phyloP scores from a whole-genome alignment of 805 yeast species.

The Candida vartiovaarae region DNA sequence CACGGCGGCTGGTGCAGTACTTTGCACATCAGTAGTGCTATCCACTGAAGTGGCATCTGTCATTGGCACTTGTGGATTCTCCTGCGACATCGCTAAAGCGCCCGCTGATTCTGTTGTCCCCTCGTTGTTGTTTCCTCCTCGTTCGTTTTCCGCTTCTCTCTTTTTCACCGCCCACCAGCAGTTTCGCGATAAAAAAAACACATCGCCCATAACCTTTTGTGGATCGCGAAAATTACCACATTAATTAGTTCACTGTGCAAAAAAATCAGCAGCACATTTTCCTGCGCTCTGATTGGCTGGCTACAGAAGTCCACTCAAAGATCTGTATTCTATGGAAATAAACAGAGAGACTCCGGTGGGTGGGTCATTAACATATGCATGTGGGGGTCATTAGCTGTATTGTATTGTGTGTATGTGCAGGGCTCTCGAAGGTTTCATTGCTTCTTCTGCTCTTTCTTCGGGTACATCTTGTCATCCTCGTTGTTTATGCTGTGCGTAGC shows the following conservation, averaged over 20 bases:
- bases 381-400: conserved; percentile 1
- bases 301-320: neutral
- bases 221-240: neutral
- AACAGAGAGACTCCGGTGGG: too few relatives aligned
- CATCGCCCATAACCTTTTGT: neutral
- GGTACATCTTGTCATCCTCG: conserved; percentile 29
- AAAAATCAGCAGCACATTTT: neutral
- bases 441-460: conserved; percentile 8
- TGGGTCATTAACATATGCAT: conserved; percentile 2
- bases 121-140: too few relatives aligned
- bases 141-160: too few relatives aligned
- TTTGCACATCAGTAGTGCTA: too few relatives aligned
- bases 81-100: neutral
- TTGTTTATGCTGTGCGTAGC: conserved; percentile 33
- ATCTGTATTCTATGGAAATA: too few relatives aligned
- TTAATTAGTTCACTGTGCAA: neutral
- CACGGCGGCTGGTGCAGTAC: too few relatives aligned
- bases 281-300: conserved; percentile 8
- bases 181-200: neutral
- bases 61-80: too few relatives aligned
- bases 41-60: too few relatives aligned
- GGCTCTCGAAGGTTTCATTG: neutral
- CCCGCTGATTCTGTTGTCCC: neutral
- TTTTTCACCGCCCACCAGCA: neutral
- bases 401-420: neutral